Percentiles rank a stretch among this genome's conserved stretches.
These are phyloP conservation scores for Aegilops longissima DNA, from an alignment of 176 grass and related monocot species.

Conservation along the genomic window DNA sequence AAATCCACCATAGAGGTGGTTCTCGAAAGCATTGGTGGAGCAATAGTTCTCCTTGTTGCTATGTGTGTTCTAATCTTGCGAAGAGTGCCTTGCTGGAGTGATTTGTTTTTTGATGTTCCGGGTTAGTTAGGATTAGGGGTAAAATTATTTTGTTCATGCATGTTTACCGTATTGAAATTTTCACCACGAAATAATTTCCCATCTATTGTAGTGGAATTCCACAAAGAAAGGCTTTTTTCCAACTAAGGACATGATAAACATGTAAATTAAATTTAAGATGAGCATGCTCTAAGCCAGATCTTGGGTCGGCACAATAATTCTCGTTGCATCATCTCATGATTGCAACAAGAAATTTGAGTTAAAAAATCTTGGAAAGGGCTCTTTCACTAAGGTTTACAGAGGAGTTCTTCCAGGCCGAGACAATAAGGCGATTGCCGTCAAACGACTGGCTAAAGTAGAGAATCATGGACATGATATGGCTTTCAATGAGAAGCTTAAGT, in stretches of 20 bases:
- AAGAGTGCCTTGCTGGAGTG: background rate
- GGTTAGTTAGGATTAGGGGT: background rate
- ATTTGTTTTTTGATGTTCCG: background rate
- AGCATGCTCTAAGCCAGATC: too few species aligned
- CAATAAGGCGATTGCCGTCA: constrained; percentile 54
- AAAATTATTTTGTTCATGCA: background rate
- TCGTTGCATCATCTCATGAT: constrained; percentile 70
- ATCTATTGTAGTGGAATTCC: background rate
- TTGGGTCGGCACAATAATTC: constrained; percentile 60
- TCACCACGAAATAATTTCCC: background rate
- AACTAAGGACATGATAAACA: too few species aligned
- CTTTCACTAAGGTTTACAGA: constrained; percentile 82
- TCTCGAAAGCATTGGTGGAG: background rate
- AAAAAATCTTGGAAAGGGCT: constrained; percentile 72
- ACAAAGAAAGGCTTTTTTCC: background rate
- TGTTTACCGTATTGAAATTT: background rate
- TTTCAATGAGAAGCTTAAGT: constrained; percentile 75
- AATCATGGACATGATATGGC: constrained; percentile 47
- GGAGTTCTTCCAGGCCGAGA: constrained; percentile 65
- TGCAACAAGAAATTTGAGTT: constrained; percentile 72
- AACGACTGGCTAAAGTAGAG: constrained; percentile 46
- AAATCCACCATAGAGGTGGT: background rate
- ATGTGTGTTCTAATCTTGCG: background rate
- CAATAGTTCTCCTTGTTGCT: background rate
- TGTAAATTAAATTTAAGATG: too few species aligned